Conservation (phyloP, 441 rosid species). For the Adansonia grandidieri region DNA sequence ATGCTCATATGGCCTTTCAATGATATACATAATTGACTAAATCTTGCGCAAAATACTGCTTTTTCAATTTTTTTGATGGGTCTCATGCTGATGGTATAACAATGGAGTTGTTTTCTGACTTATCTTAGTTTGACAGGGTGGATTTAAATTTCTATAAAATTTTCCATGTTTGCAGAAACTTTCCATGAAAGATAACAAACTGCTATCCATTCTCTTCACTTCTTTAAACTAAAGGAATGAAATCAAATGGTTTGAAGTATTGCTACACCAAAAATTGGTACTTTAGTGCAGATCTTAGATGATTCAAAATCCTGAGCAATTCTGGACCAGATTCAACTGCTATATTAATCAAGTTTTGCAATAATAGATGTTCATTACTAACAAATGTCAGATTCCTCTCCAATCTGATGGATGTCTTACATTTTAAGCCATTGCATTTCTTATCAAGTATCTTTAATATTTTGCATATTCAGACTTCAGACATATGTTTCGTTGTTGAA, state of each 20-base stretch:
- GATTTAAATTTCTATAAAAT: not conserved
- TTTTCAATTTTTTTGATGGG: conserved; percentile 1
- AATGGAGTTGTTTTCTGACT: not conserved
- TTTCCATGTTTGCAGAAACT: conserved; percentile 2
- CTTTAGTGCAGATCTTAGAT: not conserved
- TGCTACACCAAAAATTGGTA: not conserved
- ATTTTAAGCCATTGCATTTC: conserved; percentile 7
- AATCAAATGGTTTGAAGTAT: not conserved
- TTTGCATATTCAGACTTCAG: not conserved
- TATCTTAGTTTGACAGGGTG: not conserved
- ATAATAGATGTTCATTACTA: not conserved
- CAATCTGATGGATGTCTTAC: not conserved
- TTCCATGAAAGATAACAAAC: not conserved
- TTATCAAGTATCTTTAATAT: not conserved
- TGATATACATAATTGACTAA: not conserved
- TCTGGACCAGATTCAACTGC: conserved; percentile 1
- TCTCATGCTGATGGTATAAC: not conserved
- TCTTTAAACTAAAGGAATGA: not conserved
- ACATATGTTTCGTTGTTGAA: conserved; percentile 15
- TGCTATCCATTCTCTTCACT: not conserved
- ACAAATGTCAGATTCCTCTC: not conserved
- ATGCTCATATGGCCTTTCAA: not conserved
- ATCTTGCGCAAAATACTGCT: not conserved
- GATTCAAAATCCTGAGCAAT: not conserved
- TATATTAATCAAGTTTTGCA: not conserved